Conservation (phyloP, 352 stramenopile species). For the Phytopythium sindhum region DNA sequence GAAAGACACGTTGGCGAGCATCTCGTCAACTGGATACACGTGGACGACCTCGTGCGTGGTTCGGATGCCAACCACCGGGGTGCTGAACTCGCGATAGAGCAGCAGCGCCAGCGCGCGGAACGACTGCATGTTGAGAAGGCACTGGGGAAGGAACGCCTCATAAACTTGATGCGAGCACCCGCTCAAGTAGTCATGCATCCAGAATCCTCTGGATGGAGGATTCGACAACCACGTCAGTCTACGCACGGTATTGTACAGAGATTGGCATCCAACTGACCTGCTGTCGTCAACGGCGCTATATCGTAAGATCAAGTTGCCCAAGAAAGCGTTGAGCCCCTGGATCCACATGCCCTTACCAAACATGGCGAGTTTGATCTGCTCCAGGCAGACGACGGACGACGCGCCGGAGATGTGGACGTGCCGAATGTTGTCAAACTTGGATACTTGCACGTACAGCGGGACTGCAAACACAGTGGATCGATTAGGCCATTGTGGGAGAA, state of each 20-base stretch:
- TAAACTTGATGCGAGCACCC: conserved; percentile 57
- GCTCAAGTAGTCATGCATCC: conserved; percentile 59
- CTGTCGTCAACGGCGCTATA: conserved; percentile 37
- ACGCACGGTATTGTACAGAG: background rate
- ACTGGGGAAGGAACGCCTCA: conserved; percentile 49
- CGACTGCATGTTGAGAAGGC: conserved; percentile 44
- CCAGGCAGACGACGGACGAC: conserved; percentile 66
- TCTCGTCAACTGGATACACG: conserved; percentile 48
- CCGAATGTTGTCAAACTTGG: conserved; percentile 65
- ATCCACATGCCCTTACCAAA: conserved; percentile 77
- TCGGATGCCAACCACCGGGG: conserved; percentile 52
- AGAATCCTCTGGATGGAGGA: conserved; percentile 33
- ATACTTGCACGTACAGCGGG: conserved; percentile 74
- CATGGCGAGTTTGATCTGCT: conserved; percentile 70
- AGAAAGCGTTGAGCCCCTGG: conserved; percentile 62
- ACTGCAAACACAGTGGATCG: conserved; percentile 17
- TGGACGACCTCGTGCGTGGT: conserved; percentile 47
- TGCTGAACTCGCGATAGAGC: conserved; percentile 62
- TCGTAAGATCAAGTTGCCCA: conserved; percentile 71
- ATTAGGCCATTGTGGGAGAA: background rate
- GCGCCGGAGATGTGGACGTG: conserved; percentile 75
- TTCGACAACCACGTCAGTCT: conserved; percentile 1
- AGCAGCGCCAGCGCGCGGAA: conserved; percentile 49
- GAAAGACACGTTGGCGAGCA: conserved; percentile 41
- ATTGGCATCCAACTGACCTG: conserved; percentile 23